phyloP scores from a whole-genome alignment of 768 basidiomycete genomes.

The Chalciporus piperatus region DNA sequence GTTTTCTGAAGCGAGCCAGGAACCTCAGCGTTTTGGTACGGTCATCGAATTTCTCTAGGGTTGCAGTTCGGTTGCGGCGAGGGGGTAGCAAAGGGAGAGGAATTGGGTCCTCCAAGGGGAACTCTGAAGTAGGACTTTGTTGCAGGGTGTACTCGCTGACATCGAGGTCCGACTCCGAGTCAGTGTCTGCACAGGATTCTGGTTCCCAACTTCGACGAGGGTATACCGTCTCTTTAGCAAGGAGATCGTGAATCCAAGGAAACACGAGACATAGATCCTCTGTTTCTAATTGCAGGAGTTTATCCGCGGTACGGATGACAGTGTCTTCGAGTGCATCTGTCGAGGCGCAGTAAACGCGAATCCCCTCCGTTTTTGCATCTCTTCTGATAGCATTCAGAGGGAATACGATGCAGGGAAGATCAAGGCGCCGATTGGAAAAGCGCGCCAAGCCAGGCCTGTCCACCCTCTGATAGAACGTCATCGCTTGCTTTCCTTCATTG shows the following conservation, averaged over 20 bases:
- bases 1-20: constrained; percentile 10
- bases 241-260: constrained; percentile 18
- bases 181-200: neutral
- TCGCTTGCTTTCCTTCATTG: constrained; percentile 1
- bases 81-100: neutral
- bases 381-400: constrained; percentile 7
- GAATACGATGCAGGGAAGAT: constrained; percentile 20
- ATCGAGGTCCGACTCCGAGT: neutral
- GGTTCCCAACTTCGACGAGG: neutral
- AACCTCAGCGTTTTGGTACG: neutral
- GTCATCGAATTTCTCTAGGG: neutral
- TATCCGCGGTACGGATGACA: constrained; percentile 6
- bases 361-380: neutral
- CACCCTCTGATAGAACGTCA: constrained; percentile 8
- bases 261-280: constrained; percentile 14
- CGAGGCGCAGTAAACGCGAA: constrained; percentile 5
- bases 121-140: no score
- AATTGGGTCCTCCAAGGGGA: neutral
- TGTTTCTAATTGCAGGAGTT: neutral
- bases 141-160: no score
- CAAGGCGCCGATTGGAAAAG: constrained; percentile 7
- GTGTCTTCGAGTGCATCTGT: constrained; percentile 10
- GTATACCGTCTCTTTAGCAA: neutral
- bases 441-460: neutral
- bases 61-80: no score